Evolutionary conservation across 1,284 basidiomycete genomes (phyloP), one percentile per base, ranked within the genome.

Genomic region (Trichosporon sp.): DNA sequence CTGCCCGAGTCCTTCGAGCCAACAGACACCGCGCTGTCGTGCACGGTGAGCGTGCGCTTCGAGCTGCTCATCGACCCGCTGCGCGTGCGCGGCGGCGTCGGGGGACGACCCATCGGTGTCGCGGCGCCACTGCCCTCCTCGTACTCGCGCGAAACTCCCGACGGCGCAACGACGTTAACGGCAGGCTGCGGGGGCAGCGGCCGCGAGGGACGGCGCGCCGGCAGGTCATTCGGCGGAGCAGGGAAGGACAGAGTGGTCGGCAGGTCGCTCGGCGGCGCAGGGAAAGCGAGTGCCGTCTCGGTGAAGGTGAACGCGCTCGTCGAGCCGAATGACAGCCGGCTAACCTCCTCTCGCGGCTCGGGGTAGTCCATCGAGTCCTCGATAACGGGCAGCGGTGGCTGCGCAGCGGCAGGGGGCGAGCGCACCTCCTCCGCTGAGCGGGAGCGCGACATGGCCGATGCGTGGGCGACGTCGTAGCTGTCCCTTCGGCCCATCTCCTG

Each of bases 251-350:
- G n/a, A 4, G 48, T 54, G 32, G 67, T 65, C 14, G 56, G 73
- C 2, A 74, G 73, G 19, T 69, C 73, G 7, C 70, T 71, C 0
- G 73, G 73, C 2, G 73, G 73, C 1, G 73, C 68, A 2, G 73
- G 73, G 71, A 74, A 74, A 0, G 67, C 51, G 21, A 72, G 31
- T 5, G 51, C 65, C 31, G 70, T 66, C 16, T 32, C 38, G 11
- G 10, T 3, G 6, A 63, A 21, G 32, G 31, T 21, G 59, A 63
- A 63, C 16, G 32, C 59, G 59, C 59, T 63, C 14, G 59, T 63
- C 11, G 59, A 63, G 31, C 59, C 59, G 16, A 35, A n/a, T 0
- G 59, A 63, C 14, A 63, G 59, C 2, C 59, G 31, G 59, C 51
- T 56, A n/a, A 14, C 56, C 21, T 26, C 40, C 64, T 66, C 54